A percentile compares a stretch with the other conserved stretches of the same genome.
Conservation (phyloP, 345 rosid species). For the Gossypium thurberi region DNA sequence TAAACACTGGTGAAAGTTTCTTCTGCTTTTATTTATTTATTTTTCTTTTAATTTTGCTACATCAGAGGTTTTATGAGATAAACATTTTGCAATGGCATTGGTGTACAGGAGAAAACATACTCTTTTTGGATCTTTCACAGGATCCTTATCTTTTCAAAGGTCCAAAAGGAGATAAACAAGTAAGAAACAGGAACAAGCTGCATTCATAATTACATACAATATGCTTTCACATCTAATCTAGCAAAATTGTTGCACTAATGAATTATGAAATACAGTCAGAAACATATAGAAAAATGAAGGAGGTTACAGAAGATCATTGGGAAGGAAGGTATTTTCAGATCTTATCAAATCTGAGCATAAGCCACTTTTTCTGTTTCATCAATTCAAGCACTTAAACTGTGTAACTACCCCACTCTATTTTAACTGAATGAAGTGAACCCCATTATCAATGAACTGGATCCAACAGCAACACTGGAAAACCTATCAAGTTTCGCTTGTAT, state of each 20-base stretch:
- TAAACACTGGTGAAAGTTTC: constrained; percentile 59
- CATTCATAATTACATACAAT: neutral
- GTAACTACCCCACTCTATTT: neutral
- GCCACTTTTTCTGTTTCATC: neutral
- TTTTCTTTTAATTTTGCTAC: neutral
- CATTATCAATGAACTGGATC: neutral
- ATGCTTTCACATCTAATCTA: neutral
- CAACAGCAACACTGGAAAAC: neutral
- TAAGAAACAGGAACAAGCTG: constrained; percentile 20
- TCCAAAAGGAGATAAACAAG: constrained; percentile 90
- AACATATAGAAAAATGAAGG: constrained; percentile 84
- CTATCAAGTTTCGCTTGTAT: neutral
- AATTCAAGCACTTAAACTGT: neutral
- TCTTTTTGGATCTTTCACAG: constrained; percentile 73
- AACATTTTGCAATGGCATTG: neutral
- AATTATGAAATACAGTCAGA: constrained; percentile 55
- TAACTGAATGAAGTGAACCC: neutral
- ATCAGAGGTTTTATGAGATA: neutral
- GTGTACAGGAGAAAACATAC: constrained; percentile 65
- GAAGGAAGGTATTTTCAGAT: constrained; percentile 62
- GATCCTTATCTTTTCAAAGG: constrained; percentile 88
- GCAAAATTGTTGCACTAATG: constrained; percentile 13
- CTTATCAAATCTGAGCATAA: neutral
- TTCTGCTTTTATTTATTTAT: neutral
- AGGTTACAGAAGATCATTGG: constrained; percentile 72